A percentile compares a stretch with the other conserved stretches of the same genome.
Conservation (phyloP, 352 stramenopile genomes). For the Peronosclerospora sorghi region DNA sequence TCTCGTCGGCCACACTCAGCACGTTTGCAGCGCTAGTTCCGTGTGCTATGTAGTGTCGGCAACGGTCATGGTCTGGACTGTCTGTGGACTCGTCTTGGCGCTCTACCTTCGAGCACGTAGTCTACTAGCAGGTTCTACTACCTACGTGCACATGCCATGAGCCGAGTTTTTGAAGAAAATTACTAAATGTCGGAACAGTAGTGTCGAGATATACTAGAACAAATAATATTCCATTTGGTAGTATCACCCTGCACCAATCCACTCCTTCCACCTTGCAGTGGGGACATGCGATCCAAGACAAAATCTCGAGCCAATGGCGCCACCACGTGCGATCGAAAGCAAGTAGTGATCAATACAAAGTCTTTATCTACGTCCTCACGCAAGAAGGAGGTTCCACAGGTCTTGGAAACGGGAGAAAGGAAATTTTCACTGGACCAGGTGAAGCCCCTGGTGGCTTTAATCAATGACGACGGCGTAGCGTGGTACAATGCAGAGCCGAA, state of each 20-base stretch:
- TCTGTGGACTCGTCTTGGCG: constrained; percentile 18
- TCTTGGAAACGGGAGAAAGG: neutral
- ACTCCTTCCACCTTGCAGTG: neutral
- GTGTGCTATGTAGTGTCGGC: constrained; percentile 32
- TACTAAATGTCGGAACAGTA: no score
- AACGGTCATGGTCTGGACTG: constrained; percentile 40
- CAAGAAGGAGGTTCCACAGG: neutral
- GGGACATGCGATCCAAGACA: constrained; percentile 9
- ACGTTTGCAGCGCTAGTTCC: constrained; percentile 24
- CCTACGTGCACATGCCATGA: no score
- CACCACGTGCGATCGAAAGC: neutral
- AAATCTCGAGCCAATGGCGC: neutral
- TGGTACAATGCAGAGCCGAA: constrained; percentile 30
- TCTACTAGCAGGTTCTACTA: neutral
- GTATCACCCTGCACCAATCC: no score
- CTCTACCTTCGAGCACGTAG: constrained; percentile 11
- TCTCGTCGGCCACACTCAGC: no score
- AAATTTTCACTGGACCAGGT: constrained; percentile 7
- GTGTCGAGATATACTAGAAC: no score
- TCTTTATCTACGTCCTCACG: neutral
- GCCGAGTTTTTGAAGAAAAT: no score
- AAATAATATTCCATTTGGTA: neutral
- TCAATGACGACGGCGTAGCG: constrained; percentile 20
- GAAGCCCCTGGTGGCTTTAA: constrained; percentile 18
- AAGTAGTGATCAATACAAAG: constrained; percentile 1